Conservation (phyloP, 2,329 filamentous ascomycete genomes). For the Apiospora phragmitis region DNA sequence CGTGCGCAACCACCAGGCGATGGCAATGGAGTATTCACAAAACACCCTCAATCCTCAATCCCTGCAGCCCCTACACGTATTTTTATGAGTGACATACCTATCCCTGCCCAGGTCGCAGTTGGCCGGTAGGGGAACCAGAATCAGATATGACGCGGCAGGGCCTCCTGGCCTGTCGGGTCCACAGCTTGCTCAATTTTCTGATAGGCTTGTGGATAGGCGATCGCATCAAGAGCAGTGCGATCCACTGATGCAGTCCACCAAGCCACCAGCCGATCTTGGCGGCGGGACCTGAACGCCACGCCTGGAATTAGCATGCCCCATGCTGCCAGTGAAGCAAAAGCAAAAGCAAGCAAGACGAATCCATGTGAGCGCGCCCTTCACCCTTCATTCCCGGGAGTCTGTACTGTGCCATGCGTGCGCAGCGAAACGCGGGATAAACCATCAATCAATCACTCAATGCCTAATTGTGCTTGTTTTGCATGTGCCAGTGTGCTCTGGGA, state of each 20-base stretch:
- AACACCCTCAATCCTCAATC: not conserved
- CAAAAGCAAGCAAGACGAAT: not conserved
- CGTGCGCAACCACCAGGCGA: not conserved
- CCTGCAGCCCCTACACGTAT: constrained; percentile 3
- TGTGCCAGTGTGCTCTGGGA: not conserved
- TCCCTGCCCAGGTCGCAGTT: not conserved
- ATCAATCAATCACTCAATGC: constrained; percentile 1
- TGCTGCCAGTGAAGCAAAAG: not conserved
- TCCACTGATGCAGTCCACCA: not conserved
- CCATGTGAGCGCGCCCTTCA: not conserved
- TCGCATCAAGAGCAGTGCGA: not conserved
- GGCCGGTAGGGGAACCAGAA: not conserved
- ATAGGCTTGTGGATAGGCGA: constrained; percentile 6
- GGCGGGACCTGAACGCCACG: not conserved
- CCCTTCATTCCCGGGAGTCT: not conserved
- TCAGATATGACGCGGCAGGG: constrained; percentile 9
- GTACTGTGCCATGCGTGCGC: not conserved
- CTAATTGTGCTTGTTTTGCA: not conserved
- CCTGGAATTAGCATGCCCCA: not conserved
- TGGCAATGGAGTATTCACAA: constrained; percentile 1
- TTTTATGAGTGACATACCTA: not conserved
- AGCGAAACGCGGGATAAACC: not conserved
- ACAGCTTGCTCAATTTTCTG: constrained; percentile 14
- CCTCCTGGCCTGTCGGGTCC: constrained; percentile 7
- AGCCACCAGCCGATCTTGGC: constrained; percentile 1